Conservation (phyloP, 495 filamentous ascomycete genomes). For the Chaetomium tenue region DNA sequence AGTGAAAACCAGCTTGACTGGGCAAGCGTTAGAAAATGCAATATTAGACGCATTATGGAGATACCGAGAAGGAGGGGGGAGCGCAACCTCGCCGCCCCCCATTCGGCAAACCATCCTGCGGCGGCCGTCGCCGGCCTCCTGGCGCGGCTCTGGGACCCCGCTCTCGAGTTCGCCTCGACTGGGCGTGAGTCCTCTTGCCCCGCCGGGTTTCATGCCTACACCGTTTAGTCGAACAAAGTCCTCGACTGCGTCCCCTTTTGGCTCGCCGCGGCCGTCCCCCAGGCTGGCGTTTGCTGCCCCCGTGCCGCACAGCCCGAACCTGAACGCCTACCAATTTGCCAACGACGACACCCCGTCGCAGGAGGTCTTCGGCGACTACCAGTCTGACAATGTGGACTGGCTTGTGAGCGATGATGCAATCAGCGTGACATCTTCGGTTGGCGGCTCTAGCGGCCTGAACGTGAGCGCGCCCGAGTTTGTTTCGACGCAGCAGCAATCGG, state of each 20-base stretch:
- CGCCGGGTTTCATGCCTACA: slow-evolving; percentile 77
- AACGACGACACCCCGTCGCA: slow-evolving; percentile 68
- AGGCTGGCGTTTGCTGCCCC: slow-evolving; percentile 87
- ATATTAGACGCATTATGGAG: slow-evolving; percentile 91
- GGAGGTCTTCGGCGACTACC: slow-evolving; percentile 87
- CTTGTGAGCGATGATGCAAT: slow-evolving; percentile 85
- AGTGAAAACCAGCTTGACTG: slow-evolving; percentile 71
- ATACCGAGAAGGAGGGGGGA: slow-evolving; percentile 73
- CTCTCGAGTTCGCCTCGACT: slow-evolving; percentile 71
- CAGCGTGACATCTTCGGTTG: slow-evolving; percentile 71
- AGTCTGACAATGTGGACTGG: slow-evolving; percentile 95
- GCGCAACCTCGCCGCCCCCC: slow-evolving; percentile 71
- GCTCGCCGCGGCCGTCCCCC: slow-evolving; percentile 90
- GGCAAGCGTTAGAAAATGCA: slow-evolving; percentile 81
- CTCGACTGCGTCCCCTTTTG: slow-evolving; percentile 83
- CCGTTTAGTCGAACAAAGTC: slow-evolving; percentile 71
- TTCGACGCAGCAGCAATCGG: slow-evolving; percentile 63
- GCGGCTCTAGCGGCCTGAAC: slow-evolving; percentile 62
- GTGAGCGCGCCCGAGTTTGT: slow-evolving; percentile 74
- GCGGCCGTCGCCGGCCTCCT: slow-evolving; percentile 86
- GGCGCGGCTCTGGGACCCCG: slow-evolving; percentile 80
- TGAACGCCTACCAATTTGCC: slow-evolving; percentile 91
- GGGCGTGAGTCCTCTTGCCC: slow-evolving; percentile 75
- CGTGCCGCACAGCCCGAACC: slow-evolving; percentile 86
- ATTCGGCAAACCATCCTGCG: slow-evolving; percentile 86